Evolutionary conservation across 805 yeast genomes (phyloP), one percentile per base, ranked within the genome.

Genomic region (Trichomonascus vanleenenianus): DNA sequence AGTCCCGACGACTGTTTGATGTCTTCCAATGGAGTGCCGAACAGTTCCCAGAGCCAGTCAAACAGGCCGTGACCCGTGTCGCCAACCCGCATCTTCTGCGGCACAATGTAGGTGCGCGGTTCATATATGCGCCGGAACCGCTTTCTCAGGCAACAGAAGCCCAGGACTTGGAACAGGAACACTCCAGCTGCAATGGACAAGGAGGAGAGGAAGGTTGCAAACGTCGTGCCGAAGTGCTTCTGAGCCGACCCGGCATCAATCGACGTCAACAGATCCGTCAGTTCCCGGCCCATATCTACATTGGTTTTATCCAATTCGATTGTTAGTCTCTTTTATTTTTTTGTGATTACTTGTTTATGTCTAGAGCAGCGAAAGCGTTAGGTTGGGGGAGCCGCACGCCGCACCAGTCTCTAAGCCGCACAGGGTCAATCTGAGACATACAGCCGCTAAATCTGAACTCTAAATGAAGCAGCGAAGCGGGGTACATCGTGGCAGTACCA

Each of bases 171-270:
- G 4, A 75, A 48, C 0, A 70, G 47, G 55, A 83, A 81, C 42
- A 76, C 70, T 1, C 76, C 55, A 1, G 76, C 52, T 0, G 91
- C 76, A 2, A 79, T 67, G 9, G 70, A 60, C 36, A 84, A 57
- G 0, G 86, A 75, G 18, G 79, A 74, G 3, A 79, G 43, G 45
- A 85, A 74, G 0, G 80, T 67, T 32, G 72, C 66, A 8, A 81
- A 61, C 0, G 85, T 75, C 15, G 43, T 43, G 3, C 50, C 52
- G 2, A 40, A 40, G 14, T 44, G 37, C 5, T 25, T 31, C 43
- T 42, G 47, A 11, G 51, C 53, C 19, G 36, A 20, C 14, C 51
- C 53, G 20, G 46, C 45, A 11, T 40, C 34, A 8, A 18, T 16
- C 22, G 42, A 39, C 11, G 42, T 18, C 15, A 39, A 39, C 14